A percentile compares a stretch with the other conserved stretches of the same genome.
phyloP scores from a whole-genome alignment of 352 stramenopile species.

The Phytophthora nicotianae region DNA sequence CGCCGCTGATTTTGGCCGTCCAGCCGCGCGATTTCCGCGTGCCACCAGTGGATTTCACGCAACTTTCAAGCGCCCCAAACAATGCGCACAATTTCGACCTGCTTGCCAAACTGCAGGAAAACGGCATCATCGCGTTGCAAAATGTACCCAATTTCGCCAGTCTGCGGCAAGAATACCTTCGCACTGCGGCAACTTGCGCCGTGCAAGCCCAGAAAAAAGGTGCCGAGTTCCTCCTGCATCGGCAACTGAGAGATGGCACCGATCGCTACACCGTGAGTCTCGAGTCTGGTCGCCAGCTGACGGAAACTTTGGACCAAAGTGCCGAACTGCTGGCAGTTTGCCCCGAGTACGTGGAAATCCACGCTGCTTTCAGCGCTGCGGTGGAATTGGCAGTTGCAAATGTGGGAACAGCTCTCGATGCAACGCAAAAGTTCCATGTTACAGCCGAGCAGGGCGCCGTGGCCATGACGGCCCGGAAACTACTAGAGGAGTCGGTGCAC shows the following conservation, averaged over 20 bases:
- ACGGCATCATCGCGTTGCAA: conserved; percentile 79
- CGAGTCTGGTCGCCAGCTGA: conserved; percentile 53
- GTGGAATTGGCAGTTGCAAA: conserved; percentile 63
- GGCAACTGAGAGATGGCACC: conserved; percentile 71
- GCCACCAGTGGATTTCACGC: conserved; percentile 59
- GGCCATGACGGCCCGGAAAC: conserved; percentile 54
- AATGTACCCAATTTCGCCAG: conserved; percentile 67
- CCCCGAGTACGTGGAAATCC: conserved; percentile 57
- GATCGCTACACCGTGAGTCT: conserved; percentile 78
- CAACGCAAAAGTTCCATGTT: conserved; percentile 57
- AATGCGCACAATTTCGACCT: conserved; percentile 45
- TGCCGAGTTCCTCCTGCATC: conserved; percentile 71
- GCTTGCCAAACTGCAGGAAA: conserved; percentile 57
- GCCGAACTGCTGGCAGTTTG: conserved; percentile 53
- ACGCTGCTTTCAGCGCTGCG: conserved; percentile 59
- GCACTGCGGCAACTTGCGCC: conserved; percentile 60
- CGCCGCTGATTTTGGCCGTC: conserved; percentile 16
- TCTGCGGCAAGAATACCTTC: conserved; percentile 60
- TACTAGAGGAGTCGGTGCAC: conserved; percentile 74
- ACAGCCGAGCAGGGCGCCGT: conserved; percentile 33
- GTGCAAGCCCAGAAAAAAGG: conserved; percentile 52
- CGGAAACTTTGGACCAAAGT: conserved; percentile 31
- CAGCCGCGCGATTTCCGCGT: conserved; percentile 56
- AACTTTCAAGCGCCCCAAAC: conserved; percentile 36
- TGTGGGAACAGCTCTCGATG: conserved; percentile 63